These are phyloP conservation scores for Truncatella angustata DNA, from an alignment of 2,329 filamentous ascomycete genomes.

Conservation along the genomic window DNA sequence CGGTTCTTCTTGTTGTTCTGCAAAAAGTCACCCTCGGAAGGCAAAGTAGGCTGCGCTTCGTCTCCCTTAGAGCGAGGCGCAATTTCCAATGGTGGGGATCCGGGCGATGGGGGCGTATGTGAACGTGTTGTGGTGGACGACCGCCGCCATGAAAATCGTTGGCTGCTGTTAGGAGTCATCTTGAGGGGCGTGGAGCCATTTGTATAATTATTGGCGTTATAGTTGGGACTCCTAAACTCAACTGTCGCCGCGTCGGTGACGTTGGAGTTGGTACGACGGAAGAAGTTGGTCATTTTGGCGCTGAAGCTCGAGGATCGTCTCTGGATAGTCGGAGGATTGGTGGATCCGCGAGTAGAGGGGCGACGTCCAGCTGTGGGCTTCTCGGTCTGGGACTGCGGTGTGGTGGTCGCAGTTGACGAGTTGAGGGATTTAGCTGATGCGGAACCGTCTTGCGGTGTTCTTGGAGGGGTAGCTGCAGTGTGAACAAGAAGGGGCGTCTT, in stretches of 20 bases:
- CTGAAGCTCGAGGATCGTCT: constrained; percentile 3
- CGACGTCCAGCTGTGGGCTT: neutral
- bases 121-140: constrained; percentile 28
- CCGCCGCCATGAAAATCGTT: constrained; percentile 29
- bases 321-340: neutral
- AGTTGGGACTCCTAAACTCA: constrained; percentile 23
- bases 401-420: constrained; percentile 2
- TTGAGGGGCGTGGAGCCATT: constrained; percentile 20
- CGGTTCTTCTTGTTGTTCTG: constrained; percentile 48
- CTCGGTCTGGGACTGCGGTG: constrained; percentile 8
- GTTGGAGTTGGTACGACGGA: constrained; percentile 22
- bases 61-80: constrained; percentile 19
- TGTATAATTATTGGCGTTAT: constrained; percentile 19
- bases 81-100: constrained; percentile 24
- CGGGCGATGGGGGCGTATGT: constrained; percentile 33
- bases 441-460: neutral
- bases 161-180: constrained; percentile 17
- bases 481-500: constrained; percentile 10
- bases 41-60: constrained; percentile 29
- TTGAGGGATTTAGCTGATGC: constrained; percentile 12
- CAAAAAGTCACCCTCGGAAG: constrained; percentile 43
- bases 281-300: constrained; percentile 9
- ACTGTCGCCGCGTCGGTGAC: constrained; percentile 21
- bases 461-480: constrained; percentile 12
- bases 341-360: constrained; percentile 4